phyloP scores from a whole-genome alignment of 2,329 filamentous ascomycete genomes.

The Microdochium bolleyi region DNA sequence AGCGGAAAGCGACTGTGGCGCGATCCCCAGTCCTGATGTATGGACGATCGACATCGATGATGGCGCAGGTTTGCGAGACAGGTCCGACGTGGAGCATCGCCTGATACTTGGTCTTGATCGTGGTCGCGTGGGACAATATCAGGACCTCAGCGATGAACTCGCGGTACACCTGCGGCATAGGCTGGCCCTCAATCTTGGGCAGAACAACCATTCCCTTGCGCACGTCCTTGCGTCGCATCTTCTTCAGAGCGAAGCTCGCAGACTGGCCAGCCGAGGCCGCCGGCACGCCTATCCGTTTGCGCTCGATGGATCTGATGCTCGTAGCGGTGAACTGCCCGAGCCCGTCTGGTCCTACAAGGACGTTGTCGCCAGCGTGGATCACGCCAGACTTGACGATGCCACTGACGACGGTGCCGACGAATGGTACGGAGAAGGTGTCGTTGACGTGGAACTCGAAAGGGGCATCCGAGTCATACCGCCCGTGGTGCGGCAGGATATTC shows the following conservation, averaged over 20 bases:
- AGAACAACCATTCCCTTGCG: constrained; percentile 97
- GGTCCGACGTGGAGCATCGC: constrained; percentile 97
- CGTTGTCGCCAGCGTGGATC: constrained; percentile 81
- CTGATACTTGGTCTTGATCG: constrained; percentile 94
- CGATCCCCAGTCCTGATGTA: constrained; percentile 92
- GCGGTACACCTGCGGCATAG: constrained; percentile 60
- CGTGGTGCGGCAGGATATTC: constrained; percentile 91
- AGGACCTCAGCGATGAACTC: constrained; percentile 84
- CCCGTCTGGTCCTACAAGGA: constrained; percentile 84
- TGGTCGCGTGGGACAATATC: constrained; percentile 91
- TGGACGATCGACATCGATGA: constrained; percentile 94
- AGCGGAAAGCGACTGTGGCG: constrained; percentile 89
- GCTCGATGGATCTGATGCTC: constrained; percentile 83
- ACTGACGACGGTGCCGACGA: constrained; percentile 91
- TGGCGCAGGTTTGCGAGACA: constrained; percentile 89
- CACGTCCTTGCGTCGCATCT: constrained; percentile 83
- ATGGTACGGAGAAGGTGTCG: constrained; percentile 96
- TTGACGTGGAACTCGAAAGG: constrained; percentile 95
- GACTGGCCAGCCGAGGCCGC: constrained; percentile 87
- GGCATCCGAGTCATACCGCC: constrained; percentile 80
- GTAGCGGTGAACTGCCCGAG: constrained; percentile 85
- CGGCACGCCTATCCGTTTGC: constrained; percentile 84
- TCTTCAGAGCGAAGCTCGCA: constrained; percentile 83
- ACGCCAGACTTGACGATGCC: constrained; percentile 86
- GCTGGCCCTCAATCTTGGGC: constrained; percentile 68